Base-by-base conservation (phyloP, 2,329 filamentous ascomycete genomes). In the Trichoderma guizhouense region DNA sequence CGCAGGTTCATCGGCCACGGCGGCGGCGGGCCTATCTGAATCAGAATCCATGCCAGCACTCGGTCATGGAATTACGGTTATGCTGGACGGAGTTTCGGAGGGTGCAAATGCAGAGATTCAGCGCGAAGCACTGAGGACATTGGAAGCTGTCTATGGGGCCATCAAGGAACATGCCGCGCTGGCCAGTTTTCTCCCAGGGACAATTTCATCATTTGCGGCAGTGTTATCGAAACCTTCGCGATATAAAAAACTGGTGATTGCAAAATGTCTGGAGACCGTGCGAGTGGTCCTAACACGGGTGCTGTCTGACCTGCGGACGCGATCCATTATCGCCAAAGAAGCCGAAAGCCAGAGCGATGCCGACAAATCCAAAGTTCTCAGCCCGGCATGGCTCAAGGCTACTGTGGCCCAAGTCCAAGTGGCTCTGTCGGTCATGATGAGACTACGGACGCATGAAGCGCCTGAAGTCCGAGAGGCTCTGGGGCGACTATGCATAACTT, bases 111-210 rank as follows among this genome's bases (percentile, higher is more conserved):
- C 88, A 47, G 84, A 87, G n/a, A 87, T 95, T 24, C 94, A 95
- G 77, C 79, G 91, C 6, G 88, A 92, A 74, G 92, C 94, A 7
- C 83, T 93, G 4, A 81, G 84, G 14, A 89, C 92, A 7, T 79
- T 98, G 2, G 82, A 88, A 65, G 83, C 88, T 0, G 82, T 96
- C 8, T 88, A 90, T 74, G 77, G 80, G 7, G 88, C 89, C 26
- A 86, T 97, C 57, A 89, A 87, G 67, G 92, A 96, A 76, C 88
- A 87, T 61, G 87, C 92, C n/a, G 89, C 93, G 3, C 84, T 97
- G 71, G 93, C 94, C 11, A 95, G 89, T 73, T 96, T 99, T 77
- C 85, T 98, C 55, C 96, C 97, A 0, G 94, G 95, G 11, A 93
- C 93, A 0, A 89, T 97, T 0, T 98, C 96, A 3, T 89, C 90